A percentile compares a stretch with the other conserved stretches of the same genome.
Conservation (phyloP, 352 stramenopile genomes). For the Phytophthora tentaculata region DNA sequence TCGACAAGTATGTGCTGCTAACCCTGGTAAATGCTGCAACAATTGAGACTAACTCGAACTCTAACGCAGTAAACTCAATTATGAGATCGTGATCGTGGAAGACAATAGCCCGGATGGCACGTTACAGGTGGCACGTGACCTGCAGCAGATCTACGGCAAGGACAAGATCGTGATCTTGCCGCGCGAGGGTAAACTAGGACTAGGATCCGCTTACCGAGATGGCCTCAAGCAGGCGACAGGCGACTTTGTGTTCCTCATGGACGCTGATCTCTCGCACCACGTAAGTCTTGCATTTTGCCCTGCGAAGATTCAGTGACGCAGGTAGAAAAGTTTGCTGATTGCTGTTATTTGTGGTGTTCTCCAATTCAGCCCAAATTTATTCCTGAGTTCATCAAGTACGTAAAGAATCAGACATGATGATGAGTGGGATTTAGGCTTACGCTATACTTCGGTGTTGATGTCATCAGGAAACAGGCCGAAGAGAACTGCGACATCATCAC, state of each 20-base stretch:
- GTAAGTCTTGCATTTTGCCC: conserved; percentile 34
- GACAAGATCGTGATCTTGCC: conserved; percentile 94
- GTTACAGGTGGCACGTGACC: conserved; percentile 91
- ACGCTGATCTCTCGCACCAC: conserved; percentile 98
- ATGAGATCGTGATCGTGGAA: conserved; percentile 98
- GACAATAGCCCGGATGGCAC: conserved; percentile 98
- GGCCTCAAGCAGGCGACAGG: conserved; percentile 93
- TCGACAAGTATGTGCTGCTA: conserved; percentile 70
- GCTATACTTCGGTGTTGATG: conserved; percentile 19
- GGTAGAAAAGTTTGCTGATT: conserved; percentile 1
- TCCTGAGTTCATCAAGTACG: conserved; percentile 89
- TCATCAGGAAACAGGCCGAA: conserved; percentile 66
- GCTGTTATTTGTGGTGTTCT: not conserved
- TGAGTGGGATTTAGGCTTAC: conserved; percentile 1
- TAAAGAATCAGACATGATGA: not conserved
- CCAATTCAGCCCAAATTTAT: conserved; percentile 95
- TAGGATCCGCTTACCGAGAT: conserved; percentile 97
- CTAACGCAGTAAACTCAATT: conserved; percentile 77
- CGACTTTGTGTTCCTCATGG: conserved; percentile 98
- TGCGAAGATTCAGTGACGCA: not conserved
- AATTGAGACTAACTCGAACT: conserved; percentile 1
- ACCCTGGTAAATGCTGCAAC: not conserved
- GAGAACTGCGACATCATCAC: conserved; percentile 96
- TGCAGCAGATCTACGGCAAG: conserved; percentile 92
- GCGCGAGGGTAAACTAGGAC: conserved; percentile 95